Evolutionary conservation across 1,284 basidiomycete genomes (phyloP).

Genomic region (Hemileia vastatrix): DNA sequence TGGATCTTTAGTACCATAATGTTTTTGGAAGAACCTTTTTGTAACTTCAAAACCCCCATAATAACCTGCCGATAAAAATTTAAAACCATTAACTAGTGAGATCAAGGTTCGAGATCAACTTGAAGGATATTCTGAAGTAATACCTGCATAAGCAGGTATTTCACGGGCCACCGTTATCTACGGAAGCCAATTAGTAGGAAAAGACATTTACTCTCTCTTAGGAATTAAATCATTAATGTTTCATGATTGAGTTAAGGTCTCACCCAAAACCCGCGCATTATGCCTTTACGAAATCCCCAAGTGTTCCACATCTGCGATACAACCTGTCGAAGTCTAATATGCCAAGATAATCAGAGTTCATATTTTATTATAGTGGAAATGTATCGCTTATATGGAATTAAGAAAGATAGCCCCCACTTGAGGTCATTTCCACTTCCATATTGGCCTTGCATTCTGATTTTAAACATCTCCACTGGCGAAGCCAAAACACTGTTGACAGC

Average conservation of each 20-base stretch:
- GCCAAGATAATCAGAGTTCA: slow-evolving; percentile 51
- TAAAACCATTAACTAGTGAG: slow-evolving; percentile 35
- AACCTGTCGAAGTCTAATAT: slow-evolving; percentile 47
- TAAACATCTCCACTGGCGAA: slow-evolving; percentile 59
- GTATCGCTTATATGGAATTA: neutral
- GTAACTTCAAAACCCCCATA: slow-evolving; percentile 80
- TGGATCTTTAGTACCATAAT: slow-evolving; percentile 46
- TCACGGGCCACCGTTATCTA: slow-evolving; percentile 85
- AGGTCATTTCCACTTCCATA: slow-evolving; percentile 51
- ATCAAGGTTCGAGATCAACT: slow-evolving; percentile 50
- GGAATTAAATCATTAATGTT: neutral
- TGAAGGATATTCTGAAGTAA: neutral
- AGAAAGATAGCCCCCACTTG: neutral
- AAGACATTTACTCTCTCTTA: neutral
- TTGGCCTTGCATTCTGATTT: slow-evolving; percentile 93
- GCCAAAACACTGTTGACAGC: slow-evolving; percentile 77
- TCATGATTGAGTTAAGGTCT: slow-evolving; percentile 35
- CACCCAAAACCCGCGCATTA: slow-evolving; percentile 96
- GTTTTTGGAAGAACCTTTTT: slow-evolving; percentile 62
- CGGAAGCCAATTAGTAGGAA: neutral
- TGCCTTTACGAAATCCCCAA: slow-evolving; percentile 72
- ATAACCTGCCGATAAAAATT: slow-evolving; percentile 26
- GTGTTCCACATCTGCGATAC: slow-evolving; percentile 70
- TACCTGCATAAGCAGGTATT: slow-evolving; percentile 84
- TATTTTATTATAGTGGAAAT: slow-evolving; percentile 30